Conservation (phyloP, 2,329 filamentous ascomycete genomes). For the Podosphaera xanthii region DNA sequence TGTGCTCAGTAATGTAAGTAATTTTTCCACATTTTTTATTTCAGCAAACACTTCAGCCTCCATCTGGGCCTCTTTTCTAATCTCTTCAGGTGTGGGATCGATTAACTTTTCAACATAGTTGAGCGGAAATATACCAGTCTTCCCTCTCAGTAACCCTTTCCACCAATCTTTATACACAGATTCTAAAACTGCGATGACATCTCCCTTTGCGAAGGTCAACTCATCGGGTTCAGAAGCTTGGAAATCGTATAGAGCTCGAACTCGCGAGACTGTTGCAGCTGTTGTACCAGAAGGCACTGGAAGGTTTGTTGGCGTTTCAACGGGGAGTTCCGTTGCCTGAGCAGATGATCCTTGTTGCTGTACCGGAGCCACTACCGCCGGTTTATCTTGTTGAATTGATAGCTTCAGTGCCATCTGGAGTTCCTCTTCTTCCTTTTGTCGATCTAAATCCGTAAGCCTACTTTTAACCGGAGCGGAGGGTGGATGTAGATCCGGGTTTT, state of each 20-base stretch:
- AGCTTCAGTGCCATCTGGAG: slow-evolving; percentile 86
- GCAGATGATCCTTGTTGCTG: slow-evolving; percentile 18
- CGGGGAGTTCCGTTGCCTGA: slow-evolving; percentile 17
- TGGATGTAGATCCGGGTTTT: slow-evolving; percentile 71
- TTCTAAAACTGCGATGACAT: slow-evolving; percentile 90
- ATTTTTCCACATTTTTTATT: slow-evolving; percentile 55
- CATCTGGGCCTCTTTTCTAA: slow-evolving; percentile 91
- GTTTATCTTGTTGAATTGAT: slow-evolving; percentile 80
- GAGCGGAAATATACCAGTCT: slow-evolving; percentile 91
- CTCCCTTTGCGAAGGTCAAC: slow-evolving; percentile 86
- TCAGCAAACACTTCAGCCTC: slow-evolving; percentile 60
- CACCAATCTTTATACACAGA: slow-evolving; percentile 99
- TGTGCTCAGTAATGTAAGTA: slow-evolving; percentile 77
- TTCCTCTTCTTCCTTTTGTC: slow-evolving; percentile 91
- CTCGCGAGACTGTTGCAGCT: slow-evolving; percentile 83
- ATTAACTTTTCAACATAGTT: slow-evolving; percentile 97
- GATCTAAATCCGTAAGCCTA: slow-evolving; percentile 69
- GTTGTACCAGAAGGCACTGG: slow-evolving; percentile 63
- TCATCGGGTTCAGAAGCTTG: slow-evolving; percentile 83
- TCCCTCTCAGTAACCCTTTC: slow-evolving; percentile 82
- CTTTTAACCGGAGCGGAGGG: slow-evolving; percentile 88
- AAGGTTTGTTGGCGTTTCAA: slow-evolving; percentile 23
- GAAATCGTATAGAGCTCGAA: slow-evolving; percentile 86
- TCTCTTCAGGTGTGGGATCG: slow-evolving; percentile 80
- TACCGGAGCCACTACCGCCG: slow-evolving; percentile 22